Base-by-base conservation (phyloP, 2,329 filamentous ascomycete genomes). In the Aspergillus novoparasiticus region DNA sequence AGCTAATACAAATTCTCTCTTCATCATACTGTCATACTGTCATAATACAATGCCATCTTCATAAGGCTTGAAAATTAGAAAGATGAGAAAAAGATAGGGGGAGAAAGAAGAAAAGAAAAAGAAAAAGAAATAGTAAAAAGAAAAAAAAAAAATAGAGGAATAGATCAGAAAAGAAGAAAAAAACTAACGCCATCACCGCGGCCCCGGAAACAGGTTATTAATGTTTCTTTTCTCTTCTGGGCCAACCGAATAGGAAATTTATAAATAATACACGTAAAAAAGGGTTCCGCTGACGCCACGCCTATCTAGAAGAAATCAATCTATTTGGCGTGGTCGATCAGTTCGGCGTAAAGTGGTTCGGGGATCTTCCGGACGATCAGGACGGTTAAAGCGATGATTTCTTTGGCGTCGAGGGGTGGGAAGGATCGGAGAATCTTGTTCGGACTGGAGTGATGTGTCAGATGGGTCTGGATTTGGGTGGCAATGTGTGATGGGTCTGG, bases 341-440 rank as follows among this genome's bases (percentile, higher is more conserved):
- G 93, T 76, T 97, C 92, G 57, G 90, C 89, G 74, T 97, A 99
- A 55, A 98, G 84, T 68, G 96, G 91, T 66, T 93, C 89, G 2
- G 95, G 94, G 60, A 99, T 93, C 83, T 94, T 95, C 70, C 90
- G 89, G 62, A 96, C 90, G 71, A 97, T 90, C 58, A 90, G 89
- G 69, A 97, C 88, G 0, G 94, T 94, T 61, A 96, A 86, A 53
- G 88, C 88, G 76, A 96, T 95, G 72, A 97, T 91, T 68, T 90
- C 88, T 70, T 92, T 90, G 5, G 94, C 91, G 69, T 96, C 89
- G 30, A 97, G 83, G 5, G 90, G 87, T 8, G 94, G 94, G 70
- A 97, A 93, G 2, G 91, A 94, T 61, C 94, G 86, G n/a, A 97
- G 83, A 19, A 97, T 87, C 74, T 95, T 95, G 73, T 96, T 97